Evolutionary conservation across 371 early-diverging fungal species (phyloP).

Genomic region (Dinochytrium kinnereticum): DNA sequence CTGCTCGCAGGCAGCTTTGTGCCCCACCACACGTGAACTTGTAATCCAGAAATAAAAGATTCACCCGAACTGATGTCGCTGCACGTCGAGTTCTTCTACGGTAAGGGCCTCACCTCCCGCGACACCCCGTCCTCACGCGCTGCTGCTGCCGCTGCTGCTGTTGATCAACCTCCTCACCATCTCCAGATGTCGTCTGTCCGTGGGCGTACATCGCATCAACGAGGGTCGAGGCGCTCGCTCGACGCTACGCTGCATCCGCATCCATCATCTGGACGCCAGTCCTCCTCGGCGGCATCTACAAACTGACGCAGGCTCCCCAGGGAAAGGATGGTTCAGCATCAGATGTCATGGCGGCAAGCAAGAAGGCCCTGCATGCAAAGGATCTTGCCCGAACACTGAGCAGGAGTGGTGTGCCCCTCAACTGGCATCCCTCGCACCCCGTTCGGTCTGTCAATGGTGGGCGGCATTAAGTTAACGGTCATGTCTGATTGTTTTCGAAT

Average conservation of each 20-base stretch:
- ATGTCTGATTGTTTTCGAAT: neutral
- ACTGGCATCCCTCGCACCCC: slow-evolving; percentile 38
- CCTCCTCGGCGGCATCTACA: slow-evolving; percentile 44
- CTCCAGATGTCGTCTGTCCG: slow-evolving; percentile 39
- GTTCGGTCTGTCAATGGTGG: slow-evolving; percentile 18
- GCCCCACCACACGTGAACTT: no score
- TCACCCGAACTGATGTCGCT: no score
- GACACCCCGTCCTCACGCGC: neutral
- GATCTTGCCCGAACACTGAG: slow-evolving; percentile 26
- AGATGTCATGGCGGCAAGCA: slow-evolving; percentile 25
- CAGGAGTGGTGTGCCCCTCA: slow-evolving; percentile 5
- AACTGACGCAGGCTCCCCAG: slow-evolving; percentile 26
- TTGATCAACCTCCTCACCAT: no score
- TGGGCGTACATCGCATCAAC: slow-evolving; percentile 34
- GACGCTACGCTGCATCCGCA: neutral
- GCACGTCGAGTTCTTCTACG: slow-evolving; percentile 32
- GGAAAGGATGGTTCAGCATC: slow-evolving; percentile 37
- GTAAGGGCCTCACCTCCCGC: neutral
- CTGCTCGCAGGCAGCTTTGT: no score
- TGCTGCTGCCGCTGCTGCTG: neutral
- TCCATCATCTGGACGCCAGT: slow-evolving; percentile 30
- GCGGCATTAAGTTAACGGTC: no score
- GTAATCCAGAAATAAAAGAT: no score
- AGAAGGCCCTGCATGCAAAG: neutral
- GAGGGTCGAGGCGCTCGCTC: slow-evolving; percentile 26